phyloP scores from a whole-genome alignment of 192 early-diverging fungal species.

The Coemansia reversa region DNA sequence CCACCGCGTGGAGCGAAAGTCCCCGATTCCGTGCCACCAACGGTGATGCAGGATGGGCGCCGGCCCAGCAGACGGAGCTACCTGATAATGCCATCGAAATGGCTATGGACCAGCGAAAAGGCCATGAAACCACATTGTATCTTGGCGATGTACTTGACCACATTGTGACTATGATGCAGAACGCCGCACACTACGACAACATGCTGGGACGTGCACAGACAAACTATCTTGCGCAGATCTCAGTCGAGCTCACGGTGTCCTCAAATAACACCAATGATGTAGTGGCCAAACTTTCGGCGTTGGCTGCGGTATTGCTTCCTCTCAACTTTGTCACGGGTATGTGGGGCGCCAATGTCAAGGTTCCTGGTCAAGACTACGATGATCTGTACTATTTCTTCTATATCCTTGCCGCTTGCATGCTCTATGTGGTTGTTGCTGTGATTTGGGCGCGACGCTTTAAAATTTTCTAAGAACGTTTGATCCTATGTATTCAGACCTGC shows the following conservation, averaged over 20 bases:
- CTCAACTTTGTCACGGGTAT: constrained; percentile 86
- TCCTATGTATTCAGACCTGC: too few relatives aligned
- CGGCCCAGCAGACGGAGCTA: constrained; percentile 4
- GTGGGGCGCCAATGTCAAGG: constrained; percentile 61
- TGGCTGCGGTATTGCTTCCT: constrained; percentile 88
- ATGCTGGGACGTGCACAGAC: constrained; percentile 69
- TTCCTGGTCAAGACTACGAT: constrained; percentile 48
- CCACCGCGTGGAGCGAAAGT: constrained; percentile 21
- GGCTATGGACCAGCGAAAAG: constrained; percentile 49
- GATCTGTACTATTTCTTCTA: constrained; percentile 47
- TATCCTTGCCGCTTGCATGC: constrained; percentile 41
- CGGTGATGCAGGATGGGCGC: not conserved
- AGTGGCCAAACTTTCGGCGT: constrained; percentile 81
- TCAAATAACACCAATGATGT: constrained; percentile 85
- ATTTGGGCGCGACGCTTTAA: constrained; percentile 34
- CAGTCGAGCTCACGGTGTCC: constrained; percentile 70
- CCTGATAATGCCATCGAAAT: constrained; percentile 16
- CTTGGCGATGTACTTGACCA: constrained; percentile 83
- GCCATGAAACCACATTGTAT: constrained; percentile 67
- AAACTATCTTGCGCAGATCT: constrained; percentile 74
- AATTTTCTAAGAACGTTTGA: constrained; percentile 25
- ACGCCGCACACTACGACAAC: constrained; percentile 71
- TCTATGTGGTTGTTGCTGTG: constrained; percentile 40
- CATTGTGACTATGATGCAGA: constrained; percentile 76
- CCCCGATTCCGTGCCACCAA: constrained; percentile 14